Base-by-base conservation (phyloP, 179 eudicot species). In the Nepenthes alata region DNA sequence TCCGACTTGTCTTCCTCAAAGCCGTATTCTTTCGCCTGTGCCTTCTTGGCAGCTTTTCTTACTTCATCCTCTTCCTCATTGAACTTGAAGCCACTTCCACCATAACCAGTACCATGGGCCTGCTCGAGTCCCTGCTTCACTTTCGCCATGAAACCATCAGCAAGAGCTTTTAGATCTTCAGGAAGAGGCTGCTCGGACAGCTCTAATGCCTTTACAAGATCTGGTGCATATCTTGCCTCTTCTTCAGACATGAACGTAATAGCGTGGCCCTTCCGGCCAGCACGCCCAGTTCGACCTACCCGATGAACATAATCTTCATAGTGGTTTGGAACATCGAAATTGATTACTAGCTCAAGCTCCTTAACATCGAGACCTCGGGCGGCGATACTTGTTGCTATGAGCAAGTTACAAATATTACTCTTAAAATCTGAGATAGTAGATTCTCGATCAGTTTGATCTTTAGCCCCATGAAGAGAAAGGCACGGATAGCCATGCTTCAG, bases 61-160 rank as follows among this genome's bases (percentile, higher is more conserved):
- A 84, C 96, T 67, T 91, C 97, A 70, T 88, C 97, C 77, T 91
- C 97, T 67, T 88, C 95, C 72, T 90, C 97, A 55, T 88, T 89
- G 41, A 90, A 90, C 67, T 90, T 90, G 56, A 78, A 90, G 38
- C 97, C 97, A 66, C 91, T 88, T 48, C 97, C 97, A 72, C 97
- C 97, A 75, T 76, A 91, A 47, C 97, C 97, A 62, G 97, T 80
- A 35, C 88, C 91, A 69, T 84, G 97, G 52, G 75, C 85, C 68
- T 91, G 88, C 80, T 82, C 97, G 38, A 84, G 82, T 45, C 97
- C 97, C 72, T 88, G 85, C 59, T 80, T 85, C 37, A 85, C 96
- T 79, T 85, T 91, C 1, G 77, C 84, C 91, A 80, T 80, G 64
- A 91, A 91, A 44, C 85, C 83, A 72, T 84, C 91, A 44, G 97